A percentile compares a stretch with the other conserved stretches of the same genome.
These are phyloP conservation scores for Pisolithus microcarpus DNA, from an alignment of 768 basidiomycete genomes.

Conservation along the genomic window DNA sequence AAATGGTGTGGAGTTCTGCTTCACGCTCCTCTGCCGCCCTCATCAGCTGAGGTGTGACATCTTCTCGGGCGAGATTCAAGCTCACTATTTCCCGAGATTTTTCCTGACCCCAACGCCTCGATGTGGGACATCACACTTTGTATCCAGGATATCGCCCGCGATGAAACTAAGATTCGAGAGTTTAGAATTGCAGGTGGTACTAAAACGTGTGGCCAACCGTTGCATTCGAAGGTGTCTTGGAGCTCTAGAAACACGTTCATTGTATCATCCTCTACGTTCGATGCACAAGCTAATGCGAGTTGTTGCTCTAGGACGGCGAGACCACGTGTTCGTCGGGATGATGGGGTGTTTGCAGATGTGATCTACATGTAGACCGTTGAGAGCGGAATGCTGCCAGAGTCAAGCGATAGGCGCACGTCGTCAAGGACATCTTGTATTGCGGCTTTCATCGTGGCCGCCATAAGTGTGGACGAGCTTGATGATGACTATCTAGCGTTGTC, in stretches of 20 bases:
- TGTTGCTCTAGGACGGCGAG: slow-evolving; percentile 50
- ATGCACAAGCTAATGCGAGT: slow-evolving; percentile 43
- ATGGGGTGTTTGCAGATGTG: slow-evolving; percentile 51
- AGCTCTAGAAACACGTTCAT: slow-evolving; percentile 53
- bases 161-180: slow-evolving; percentile 46
- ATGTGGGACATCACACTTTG: slow-evolving; percentile 41
- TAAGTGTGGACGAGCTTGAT: not conserved
- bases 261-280: slow-evolving; percentile 36
- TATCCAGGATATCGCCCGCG: slow-evolving; percentile 60
- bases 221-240: slow-evolving; percentile 79
- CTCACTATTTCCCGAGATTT: slow-evolving; percentile 39
- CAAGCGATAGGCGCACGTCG: slow-evolving; percentile 40
- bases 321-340: slow-evolving; percentile 45
- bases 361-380: slow-evolving; percentile 40
- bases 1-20: slow-evolving; percentile 41
- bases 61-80: slow-evolving; percentile 1
- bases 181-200: slow-evolving; percentile 6
- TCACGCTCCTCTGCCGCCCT: slow-evolving; percentile 32
- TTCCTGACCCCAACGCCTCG: slow-evolving; percentile 38
- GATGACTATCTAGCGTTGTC: not conserved
- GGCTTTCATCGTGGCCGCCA: slow-evolving; percentile 30
- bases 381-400: slow-evolving; percentile 1
- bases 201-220: slow-evolving; percentile 43
- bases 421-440: slow-evolving; percentile 58
- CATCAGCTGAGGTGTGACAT: slow-evolving; percentile 2